These are phyloP conservation scores for Metschnikowia cubensis DNA, from an alignment of 805 yeast species.

Conservation along the genomic window DNA sequence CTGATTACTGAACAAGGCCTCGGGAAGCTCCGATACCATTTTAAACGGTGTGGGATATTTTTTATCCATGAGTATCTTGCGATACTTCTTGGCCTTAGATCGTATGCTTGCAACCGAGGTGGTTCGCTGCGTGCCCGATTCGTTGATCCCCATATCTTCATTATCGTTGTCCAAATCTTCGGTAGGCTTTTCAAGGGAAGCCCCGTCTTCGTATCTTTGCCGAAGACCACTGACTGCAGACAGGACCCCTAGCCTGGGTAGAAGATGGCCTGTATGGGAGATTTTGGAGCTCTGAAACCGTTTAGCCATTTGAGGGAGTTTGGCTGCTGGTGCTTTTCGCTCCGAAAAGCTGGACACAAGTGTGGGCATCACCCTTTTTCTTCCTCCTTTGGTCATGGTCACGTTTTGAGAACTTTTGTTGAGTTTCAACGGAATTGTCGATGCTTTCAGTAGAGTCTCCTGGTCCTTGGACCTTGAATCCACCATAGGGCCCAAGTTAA, in stretches of 20 bases:
- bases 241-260: slow-evolving; percentile 64
- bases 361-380: slow-evolving; percentile 70
- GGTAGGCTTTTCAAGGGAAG: slow-evolving; percentile 12
- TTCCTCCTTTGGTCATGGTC: slow-evolving; percentile 69
- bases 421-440: neutral
- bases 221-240: slow-evolving; percentile 55
- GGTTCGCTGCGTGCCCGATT: slow-evolving; percentile 13
- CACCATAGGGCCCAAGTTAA: too few relatives aligned
- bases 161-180: slow-evolving; percentile 43
- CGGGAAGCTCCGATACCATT: slow-evolving; percentile 34
- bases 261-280: slow-evolving; percentile 42
- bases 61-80: slow-evolving; percentile 27
- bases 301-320: neutral
- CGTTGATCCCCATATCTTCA: slow-evolving; percentile 45
- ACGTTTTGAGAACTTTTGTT: slow-evolving; percentile 39
- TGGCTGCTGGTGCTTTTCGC: slow-evolving; percentile 7
- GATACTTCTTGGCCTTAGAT: slow-evolving; percentile 29
- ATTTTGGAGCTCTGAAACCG: slow-evolving; percentile 23
- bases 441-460: neutral
- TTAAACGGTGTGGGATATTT: slow-evolving; percentile 37
- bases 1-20: slow-evolving; percentile 32
- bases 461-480: neutral
- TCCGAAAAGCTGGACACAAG: slow-evolving; percentile 47
- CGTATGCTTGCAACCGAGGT: slow-evolving; percentile 30
- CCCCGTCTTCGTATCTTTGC: slow-evolving; percentile 6